Evolutionary conservation across 371 early-diverging fungal genomes (phyloP), one percentile per base, ranked within the genome.

Genomic region (Mortierella sp.): DNA sequence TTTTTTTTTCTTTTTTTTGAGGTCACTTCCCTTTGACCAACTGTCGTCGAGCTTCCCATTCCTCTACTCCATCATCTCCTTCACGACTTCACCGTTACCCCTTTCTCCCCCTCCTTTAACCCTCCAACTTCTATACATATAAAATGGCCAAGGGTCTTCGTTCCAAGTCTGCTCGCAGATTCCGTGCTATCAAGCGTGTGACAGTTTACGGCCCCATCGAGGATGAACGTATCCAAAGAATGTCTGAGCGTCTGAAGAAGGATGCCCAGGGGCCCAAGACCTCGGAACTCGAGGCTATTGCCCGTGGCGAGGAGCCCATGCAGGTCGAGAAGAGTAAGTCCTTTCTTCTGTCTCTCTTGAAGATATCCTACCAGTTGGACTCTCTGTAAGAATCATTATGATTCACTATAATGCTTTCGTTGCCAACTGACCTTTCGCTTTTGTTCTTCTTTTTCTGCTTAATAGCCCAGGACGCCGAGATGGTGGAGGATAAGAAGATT

Each of bases 91-190:
- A 54, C 73, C 13, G 10, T 10, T 68, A 54, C 55, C 28, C 28
- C 60, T 31, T 9, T 52, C 21, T 8, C 38, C 19, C 8, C 71
- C 31, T 21, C 47, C 65, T 14, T n/a, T 58, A 38, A 52, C 72
- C 24, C 70, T 63, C 28, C 48, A 72, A 50, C 31, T n/a, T 54
- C 68, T 65, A 72, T 31, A 47, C 45, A 73, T 65, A 47, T 38
- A 82, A 48, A 71, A 91, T 91, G 91, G 91, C 90, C 14, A 91
- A 91, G 68, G 78, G 89, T 77, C 77, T 90, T 55, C 88, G 90
- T 70, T 90, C 88, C 45, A 90, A 91, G 73, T 85, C 88, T 42
- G 88, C 88, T 76, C 85, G 90, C 70, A 80, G 83, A 55, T 88
- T 82, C 85, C 88, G 89, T 65, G 88, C 91, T 34, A 87, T 88